These are phyloP conservation scores for Thymus quinquecostatus DNA, from an alignment of 257 asterid genomes.

Conservation along the genomic window DNA sequence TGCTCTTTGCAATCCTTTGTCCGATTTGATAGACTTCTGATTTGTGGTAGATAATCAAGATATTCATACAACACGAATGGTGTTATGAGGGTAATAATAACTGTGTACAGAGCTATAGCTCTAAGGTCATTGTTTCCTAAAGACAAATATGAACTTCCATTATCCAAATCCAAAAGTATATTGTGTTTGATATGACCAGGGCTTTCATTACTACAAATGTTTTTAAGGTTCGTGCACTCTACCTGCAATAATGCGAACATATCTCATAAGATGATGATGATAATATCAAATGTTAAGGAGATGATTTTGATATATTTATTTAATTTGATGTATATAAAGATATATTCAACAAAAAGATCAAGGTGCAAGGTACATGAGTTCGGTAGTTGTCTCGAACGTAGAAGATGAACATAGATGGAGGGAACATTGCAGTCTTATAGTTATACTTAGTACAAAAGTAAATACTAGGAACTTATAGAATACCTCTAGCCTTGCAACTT, in stretches of 20 bases:
- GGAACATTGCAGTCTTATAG: background rate
- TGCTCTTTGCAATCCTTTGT: slow-evolving; percentile 65
- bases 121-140: slow-evolving; percentile 55
- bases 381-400: slow-evolving; percentile 7
- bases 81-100: slow-evolving; percentile 62
- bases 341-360: slow-evolving; percentile 10
- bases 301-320: slow-evolving; percentile 5
- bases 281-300: slow-evolving; percentile 13
- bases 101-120: slow-evolving; percentile 69
- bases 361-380: background rate
- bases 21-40: slow-evolving; percentile 54
- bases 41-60: slow-evolving; percentile 71
- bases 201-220: slow-evolving; percentile 44
- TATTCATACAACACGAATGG: slow-evolving; percentile 77
- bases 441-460: slow-evolving; percentile 13
- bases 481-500: slow-evolving; percentile 80
- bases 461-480: slow-evolving; percentile 32
- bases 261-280: slow-evolving; percentile 34
- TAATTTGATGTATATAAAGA: slow-evolving; percentile 14
- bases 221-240: slow-evolving; percentile 56
- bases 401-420: background rate
- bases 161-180: slow-evolving; percentile 45
- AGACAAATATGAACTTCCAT: slow-evolving; percentile 43
- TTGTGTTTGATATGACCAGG: slow-evolving; percentile 34
- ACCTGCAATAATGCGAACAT: slow-evolving; percentile 59